Conservation (phyloP, 1,139 yeast genomes). For the Candida sojae region DNA sequence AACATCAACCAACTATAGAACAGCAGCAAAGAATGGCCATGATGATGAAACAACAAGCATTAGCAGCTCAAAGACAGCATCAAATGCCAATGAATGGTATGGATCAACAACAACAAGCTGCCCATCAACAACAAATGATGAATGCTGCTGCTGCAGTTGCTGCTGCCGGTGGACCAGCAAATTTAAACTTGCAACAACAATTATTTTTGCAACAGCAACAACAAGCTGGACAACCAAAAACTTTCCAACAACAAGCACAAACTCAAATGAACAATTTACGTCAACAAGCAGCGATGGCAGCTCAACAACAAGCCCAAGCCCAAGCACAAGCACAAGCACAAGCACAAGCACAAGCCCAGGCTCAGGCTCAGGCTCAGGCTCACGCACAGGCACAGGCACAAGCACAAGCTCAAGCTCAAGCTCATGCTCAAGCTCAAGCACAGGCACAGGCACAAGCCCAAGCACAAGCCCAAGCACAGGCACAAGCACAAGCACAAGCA, state of each 20-base stretch:
- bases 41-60: conserved; percentile 14
- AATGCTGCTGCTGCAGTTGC: conserved; percentile 13
- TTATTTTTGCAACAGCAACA: conserved; percentile 22
- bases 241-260: conserved; percentile 53
- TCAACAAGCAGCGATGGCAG: conserved; percentile 44
- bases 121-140: conserved; percentile 18
- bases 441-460: conserved; percentile 11
- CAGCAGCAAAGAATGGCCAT: conserved; percentile 15
- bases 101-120: conserved; percentile 25
- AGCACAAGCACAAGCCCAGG: conserved; percentile 10
- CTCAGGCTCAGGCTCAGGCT: conserved; percentile 12
- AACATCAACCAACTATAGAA: conserved; percentile 13
- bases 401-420: conserved; percentile 15
- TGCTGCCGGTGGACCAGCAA: conserved; percentile 12
- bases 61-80: conserved; percentile 14
- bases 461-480: conserved; percentile 18
- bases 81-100: conserved; percentile 11
- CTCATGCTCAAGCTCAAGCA: conserved; percentile 11
- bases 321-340: conserved; percentile 12
- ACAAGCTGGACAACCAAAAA: conserved; percentile 27
- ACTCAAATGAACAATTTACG: conserved; percentile 53
- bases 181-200: conserved; percentile 26
- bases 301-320: conserved; percentile 18
- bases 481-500: conserved; percentile 6
- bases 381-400: conserved; percentile 17